Evolutionary conservation across 2,329 filamentous ascomycete genomes (phyloP).

Genomic region (Calonectria pseudoreteaudii): DNA sequence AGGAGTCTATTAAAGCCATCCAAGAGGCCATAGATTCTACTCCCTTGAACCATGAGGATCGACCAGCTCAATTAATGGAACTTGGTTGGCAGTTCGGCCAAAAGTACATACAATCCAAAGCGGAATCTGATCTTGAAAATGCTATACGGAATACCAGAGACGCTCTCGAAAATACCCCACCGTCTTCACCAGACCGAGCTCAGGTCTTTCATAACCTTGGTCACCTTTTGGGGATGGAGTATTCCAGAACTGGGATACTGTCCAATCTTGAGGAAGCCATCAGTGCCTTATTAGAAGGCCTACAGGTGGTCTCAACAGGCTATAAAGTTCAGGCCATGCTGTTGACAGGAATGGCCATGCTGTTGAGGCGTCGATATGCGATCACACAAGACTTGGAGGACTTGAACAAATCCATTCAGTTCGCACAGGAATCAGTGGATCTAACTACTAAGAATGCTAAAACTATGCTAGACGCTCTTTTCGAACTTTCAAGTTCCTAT

Average conservation of each 20-base stretch:
- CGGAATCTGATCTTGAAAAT: not conserved
- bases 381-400: not conserved
- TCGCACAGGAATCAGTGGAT: not conserved
- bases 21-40: not conserved
- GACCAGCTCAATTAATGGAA: not conserved
- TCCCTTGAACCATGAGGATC: not conserved
- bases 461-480: not conserved
- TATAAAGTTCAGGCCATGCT: not conserved
- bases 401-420: not conserved
- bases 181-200: not conserved
- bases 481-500: not conserved
- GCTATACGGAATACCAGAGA: not conserved
- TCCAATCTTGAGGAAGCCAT: not conserved
- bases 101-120: not conserved
- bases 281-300: not conserved
- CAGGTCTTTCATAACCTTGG: not conserved
- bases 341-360: not conserved
- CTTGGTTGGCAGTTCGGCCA: not conserved
- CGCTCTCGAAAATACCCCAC: not conserved
- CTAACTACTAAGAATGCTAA: not conserved
- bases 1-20: not conserved
- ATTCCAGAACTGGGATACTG: not conserved
- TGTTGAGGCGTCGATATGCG: not conserved
- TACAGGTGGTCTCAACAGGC: not conserved
- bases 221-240: not conserved